Evolutionary conservation across 768 basidiomycete genomes (phyloP).

Genomic region (Suillus alpinus): DNA sequence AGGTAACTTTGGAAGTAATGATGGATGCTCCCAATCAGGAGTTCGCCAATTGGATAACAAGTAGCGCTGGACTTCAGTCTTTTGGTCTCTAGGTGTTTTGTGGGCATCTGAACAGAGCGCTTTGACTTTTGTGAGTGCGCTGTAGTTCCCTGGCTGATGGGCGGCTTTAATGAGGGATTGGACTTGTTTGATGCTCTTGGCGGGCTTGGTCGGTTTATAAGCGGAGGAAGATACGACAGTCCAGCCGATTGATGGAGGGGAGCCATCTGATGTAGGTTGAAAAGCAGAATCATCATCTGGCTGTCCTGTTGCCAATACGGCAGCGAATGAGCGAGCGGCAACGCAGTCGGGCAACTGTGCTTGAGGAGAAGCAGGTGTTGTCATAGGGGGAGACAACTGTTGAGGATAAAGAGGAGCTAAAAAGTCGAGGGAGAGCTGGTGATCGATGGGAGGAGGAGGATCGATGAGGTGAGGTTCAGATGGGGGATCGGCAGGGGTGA

Average conservation of each 20-base stretch:
- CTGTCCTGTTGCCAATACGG: slow-evolving; percentile 31
- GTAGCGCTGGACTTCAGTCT: slow-evolving; percentile 43
- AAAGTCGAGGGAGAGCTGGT: slow-evolving; percentile 16
- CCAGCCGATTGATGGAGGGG: slow-evolving; percentile 19
- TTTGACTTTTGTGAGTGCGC: slow-evolving; percentile 40
- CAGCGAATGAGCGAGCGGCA: slow-evolving; percentile 32
- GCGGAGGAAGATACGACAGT: slow-evolving; percentile 16
- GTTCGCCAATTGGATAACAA: slow-evolving; percentile 45
- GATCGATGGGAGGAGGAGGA: slow-evolving; percentile 11
- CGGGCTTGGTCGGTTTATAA: slow-evolving; percentile 20
- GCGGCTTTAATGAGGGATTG: slow-evolving; percentile 42
- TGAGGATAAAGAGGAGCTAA: slow-evolving; percentile 18
- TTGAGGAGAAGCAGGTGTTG: slow-evolving; percentile 32
- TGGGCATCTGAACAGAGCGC: slow-evolving; percentile 45
- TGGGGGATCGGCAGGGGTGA: slow-evolving; percentile 6
- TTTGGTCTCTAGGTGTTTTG: slow-evolving; percentile 39
- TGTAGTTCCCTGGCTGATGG: slow-evolving; percentile 41
- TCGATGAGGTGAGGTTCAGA: slow-evolving; percentile 6
- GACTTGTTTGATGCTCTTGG: slow-evolving; percentile 39
- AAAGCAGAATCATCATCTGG: slow-evolving; percentile 22
- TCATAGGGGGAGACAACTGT: slow-evolving; percentile 21
- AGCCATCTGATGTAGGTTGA: slow-evolving; percentile 24
- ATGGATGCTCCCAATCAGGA: slow-evolving; percentile 32
- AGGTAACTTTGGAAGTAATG: slow-evolving; percentile 18
- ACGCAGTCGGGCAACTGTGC: slow-evolving; percentile 34